Conservation (phyloP, 441 rosid species). For the Jatropha multifida region DNA sequence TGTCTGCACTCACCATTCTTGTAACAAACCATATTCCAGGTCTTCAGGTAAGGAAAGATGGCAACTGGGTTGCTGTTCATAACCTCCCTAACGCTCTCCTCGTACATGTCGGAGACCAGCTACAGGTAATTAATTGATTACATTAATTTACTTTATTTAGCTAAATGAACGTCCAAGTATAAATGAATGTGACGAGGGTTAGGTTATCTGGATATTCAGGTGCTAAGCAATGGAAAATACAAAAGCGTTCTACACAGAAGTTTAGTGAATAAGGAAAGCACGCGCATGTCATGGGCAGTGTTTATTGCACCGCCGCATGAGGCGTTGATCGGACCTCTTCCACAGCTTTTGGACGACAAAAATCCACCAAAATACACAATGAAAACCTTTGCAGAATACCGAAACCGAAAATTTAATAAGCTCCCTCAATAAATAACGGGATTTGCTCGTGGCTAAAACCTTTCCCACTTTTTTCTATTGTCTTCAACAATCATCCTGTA, state of each 20-base stretch:
- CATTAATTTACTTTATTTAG: no score
- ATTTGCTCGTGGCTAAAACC: no score
- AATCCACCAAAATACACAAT: conserved; percentile 35
- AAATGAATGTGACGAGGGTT: no score
- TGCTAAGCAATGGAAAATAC: conserved; percentile 49
- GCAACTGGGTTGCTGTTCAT: conserved; percentile 45
- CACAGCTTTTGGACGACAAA: conserved; percentile 34
- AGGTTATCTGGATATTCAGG: conserved; percentile 21
- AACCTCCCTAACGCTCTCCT: conserved; percentile 39
- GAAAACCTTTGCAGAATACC: conserved; percentile 43
- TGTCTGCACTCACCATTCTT: conserved; percentile 52
- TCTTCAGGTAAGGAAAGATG: conserved; percentile 46
- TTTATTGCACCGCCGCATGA: conserved; percentile 42
- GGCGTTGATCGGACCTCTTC: conserved; percentile 43
- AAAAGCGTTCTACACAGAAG: conserved; percentile 49
- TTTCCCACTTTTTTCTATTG: no score
- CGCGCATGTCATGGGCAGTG: conserved; percentile 57
- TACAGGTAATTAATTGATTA: conserved; percentile 32
- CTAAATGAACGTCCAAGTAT: no score
- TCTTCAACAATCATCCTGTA: no score
- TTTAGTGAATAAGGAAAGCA: conserved; percentile 39
- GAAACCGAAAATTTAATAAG: conserved; percentile 41
- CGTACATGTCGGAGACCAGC: conserved; percentile 47
- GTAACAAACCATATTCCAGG: conserved; percentile 50
- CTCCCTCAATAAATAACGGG: conserved; percentile 29